Evolutionary conservation across 352 stramenopile species (phyloP), one percentile per base, ranked within the genome.

Genomic region (Pythium dissotocum): DNA sequence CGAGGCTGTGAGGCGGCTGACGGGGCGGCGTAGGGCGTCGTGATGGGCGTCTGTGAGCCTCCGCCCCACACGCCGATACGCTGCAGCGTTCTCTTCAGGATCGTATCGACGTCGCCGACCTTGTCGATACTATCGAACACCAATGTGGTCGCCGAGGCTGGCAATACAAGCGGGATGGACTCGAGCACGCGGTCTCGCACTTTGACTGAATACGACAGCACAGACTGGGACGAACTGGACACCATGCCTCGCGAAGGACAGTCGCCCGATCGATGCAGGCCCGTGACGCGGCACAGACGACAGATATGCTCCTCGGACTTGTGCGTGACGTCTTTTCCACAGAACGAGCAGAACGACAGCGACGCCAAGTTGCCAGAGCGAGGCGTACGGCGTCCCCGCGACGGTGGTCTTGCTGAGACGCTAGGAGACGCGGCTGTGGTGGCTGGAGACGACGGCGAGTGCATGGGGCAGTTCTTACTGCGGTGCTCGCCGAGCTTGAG

Each of bases 11-110:
- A 67, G 2, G 21, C 13, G 2, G 65, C 49, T 4, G 18, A 14
- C 0, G 63, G 63, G 1, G 72, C 66, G 1, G 80, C 76, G 58
- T 90, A 91, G 3, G 87, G 87, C 16, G 87, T 94, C 32, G 83
- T 93, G 51, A 94, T 91, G 9, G 85, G 87, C 1, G 87, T 93
- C 71, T 93, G 87, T 0, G 87, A 94, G 5, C 85, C 85, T 38
- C 85, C 87, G n/a, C 86, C 82, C 87, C 87, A 94, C 5, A 93
- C 80, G 10, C 87, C 85, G 48, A 94, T 79, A 28, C 79, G 76
- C 32, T 90, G 83, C 7, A 94, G 70, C 51, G 80, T 89, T 61
- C 82, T 86, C 24, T 80, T 76, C 12, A 93, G 51, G 28, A 91
- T 90, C 56, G 79, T 72, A 61, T 93, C 85, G 30, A 89, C 85